Evolutionary conservation across 768 basidiomycete species (phyloP).

Genomic region (Leucosporidium yakuticum): DNA sequence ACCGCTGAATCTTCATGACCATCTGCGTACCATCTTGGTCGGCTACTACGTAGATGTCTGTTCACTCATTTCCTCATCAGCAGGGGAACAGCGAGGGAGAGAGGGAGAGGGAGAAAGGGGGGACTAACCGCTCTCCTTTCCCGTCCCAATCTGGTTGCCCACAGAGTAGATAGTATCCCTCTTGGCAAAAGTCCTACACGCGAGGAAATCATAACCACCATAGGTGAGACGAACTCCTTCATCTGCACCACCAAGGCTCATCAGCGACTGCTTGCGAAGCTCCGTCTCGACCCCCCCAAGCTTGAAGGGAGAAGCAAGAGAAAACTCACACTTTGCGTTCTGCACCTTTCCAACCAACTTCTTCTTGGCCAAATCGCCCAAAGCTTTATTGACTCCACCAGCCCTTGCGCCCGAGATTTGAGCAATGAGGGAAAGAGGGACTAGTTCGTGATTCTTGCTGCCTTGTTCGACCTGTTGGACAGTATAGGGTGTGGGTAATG

Average conservation of each 20-base stretch:
- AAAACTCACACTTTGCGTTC: slow-evolving; percentile 75
- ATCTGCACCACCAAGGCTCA: slow-evolving; percentile 51
- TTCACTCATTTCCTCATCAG: background rate
- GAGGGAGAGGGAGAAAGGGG: background rate
- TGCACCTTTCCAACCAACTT: slow-evolving; percentile 83
- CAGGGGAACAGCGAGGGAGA: background rate
- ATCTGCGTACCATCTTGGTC: slow-evolving; percentile 75
- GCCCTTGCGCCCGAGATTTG: slow-evolving; percentile 87
- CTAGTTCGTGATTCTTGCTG: slow-evolving; percentile 94
- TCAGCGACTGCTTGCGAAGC: background rate
- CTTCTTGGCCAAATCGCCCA: slow-evolving; percentile 84
- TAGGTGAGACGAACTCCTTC: slow-evolving; percentile 96
- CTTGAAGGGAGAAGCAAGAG: background rate
- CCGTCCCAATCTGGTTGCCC: slow-evolving; percentile 96
- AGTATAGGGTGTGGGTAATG: background rate
- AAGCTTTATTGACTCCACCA: slow-evolving; percentile 87
- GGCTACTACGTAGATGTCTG: slow-evolving; percentile 86
- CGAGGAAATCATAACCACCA: slow-evolving; percentile 95
- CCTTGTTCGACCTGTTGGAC: slow-evolving; percentile 81
- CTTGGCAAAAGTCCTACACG: slow-evolving; percentile 86
- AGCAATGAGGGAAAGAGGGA: slow-evolving; percentile 78
- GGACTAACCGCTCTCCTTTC: slow-evolving; percentile 81
- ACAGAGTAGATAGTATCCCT: slow-evolving; percentile 81
- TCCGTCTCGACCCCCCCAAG: background rate
- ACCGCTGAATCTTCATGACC: slow-evolving; percentile 93